Conservation (phyloP, 805 yeast genomes). For the Wickerhamiella bombiphila region DNA sequence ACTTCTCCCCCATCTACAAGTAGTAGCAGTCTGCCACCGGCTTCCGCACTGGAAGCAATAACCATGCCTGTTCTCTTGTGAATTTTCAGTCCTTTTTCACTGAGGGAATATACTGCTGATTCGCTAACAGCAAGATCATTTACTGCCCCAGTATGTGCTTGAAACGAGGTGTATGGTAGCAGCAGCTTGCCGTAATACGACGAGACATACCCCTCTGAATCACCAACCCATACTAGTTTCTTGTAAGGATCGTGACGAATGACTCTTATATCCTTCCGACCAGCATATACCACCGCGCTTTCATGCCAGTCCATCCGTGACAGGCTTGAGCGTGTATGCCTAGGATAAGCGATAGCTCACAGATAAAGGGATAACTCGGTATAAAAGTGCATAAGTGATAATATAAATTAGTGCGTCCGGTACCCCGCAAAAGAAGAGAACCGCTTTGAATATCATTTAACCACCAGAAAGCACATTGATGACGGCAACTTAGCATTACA, state of each 20-base stretch:
- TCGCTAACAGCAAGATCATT: constrained; percentile 39
- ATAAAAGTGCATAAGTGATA: no score
- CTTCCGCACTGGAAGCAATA: constrained; percentile 23
- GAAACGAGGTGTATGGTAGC: constrained; percentile 42
- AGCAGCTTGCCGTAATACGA: constrained; percentile 34
- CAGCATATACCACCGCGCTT: constrained; percentile 13
- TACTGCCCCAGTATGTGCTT: constrained; percentile 37
- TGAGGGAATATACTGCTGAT: constrained; percentile 44
- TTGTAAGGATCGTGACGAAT: constrained; percentile 17
- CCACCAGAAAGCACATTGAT: no score
- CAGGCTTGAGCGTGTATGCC: no score
- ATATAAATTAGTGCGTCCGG: no score
- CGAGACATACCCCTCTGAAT: constrained; percentile 30
- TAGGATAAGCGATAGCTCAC: no score
- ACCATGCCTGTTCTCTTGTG: constrained; percentile 45
- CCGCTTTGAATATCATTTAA: no score
- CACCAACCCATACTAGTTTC: constrained; percentile 79
- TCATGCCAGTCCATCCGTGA: constrained; percentile 19
- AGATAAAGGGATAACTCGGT: no score
- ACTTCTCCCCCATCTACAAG: constrained; percentile 24
- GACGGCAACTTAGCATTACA: no score
- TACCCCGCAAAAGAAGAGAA: no score
- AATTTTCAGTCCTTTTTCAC: constrained; percentile 36
- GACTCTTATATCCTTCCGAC: constrained; percentile 27
- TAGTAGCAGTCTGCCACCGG: constrained; percentile 16